Base-by-base conservation (phyloP, 768 basidiomycete genomes). In the Suillus decipiens region DNA sequence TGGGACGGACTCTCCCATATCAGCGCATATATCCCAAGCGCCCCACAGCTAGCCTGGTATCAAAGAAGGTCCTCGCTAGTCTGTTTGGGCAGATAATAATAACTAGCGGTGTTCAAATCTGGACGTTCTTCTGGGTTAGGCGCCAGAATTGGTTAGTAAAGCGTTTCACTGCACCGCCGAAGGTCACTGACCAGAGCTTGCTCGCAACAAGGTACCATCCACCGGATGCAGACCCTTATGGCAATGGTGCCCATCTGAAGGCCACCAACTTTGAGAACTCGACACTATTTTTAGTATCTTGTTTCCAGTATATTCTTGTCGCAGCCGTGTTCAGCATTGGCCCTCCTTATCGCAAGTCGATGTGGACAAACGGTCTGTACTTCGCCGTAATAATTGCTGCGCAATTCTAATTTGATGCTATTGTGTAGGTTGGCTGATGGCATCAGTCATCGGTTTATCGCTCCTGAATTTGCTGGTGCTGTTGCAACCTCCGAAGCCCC, bases 311-410 rank as follows among this genome's bases (percentile, higher is more conserved):
- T 75, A 93, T 99, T 70, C 81, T 99, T 56, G 93, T 97, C 9
- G 97, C 96, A 14, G 96, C 90, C 0, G 95, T 99, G 0, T 99
- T 99, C 79, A 96, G 93, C 73, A 97, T 99, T 67, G 97, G 97
- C 0, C 96, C 96, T 3, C 97, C 97, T 5, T 99, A 96, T 75
- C 86, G 97, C 57, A 91, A 93, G 75, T 84, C 95, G 31, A 92
- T 99, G 84, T 95, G 91, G 86, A 93, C 95, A 17, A 99, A 99
- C 71, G 86, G 96, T 96, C 72, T 61, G 87, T 72, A 50, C 60
- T 65, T 60, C 17, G 42, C 15, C 41, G 43, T 57, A 36, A 37
- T 17, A 41, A 43, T 57, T 42, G 61, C 60, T 45, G 15, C 24
- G 45, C 43, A 8, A 28, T 53, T 58, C 48, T 45, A 2, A 54